Base-by-base conservation (phyloP, 768 basidiomycete species). In the Lactarius psammicola region DNA sequence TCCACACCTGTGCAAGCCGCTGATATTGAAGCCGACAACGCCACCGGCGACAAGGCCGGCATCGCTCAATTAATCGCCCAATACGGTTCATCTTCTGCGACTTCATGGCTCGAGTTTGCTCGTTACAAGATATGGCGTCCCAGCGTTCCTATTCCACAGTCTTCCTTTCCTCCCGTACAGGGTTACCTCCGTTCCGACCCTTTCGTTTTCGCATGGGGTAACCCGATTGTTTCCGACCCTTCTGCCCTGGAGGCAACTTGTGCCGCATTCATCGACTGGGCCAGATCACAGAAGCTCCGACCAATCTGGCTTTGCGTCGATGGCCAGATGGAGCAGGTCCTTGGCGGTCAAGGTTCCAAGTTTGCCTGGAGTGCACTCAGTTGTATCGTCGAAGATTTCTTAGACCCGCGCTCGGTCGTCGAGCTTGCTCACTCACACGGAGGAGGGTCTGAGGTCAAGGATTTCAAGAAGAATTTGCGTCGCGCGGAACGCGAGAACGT, bases 1-100 rank as follows among this genome's bases (percentile, higher is more conserved):
- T 60, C 66, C n/a, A 26, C 55, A 34, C 42, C 59, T 30, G 33
- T 9, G 5, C 23, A 51, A 18, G 62, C 53, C 31, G 28, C 31
- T 28, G 66, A 62, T 51, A 17, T 67, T 8, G 62, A 62, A 46
- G 62, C 33, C 8, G 67, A 60, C 38, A 56, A 42, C 2, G 67
- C 63, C 9, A 49, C 56, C 18, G 69, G 59, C 6, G 67, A 65
- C 31, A 70, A 70, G 40, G 67, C 46, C 0, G 49, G 60, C 28
- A n/a, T 53, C 20, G 49, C 60, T 7, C 54, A 77, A 68, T 79
- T 90, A 67, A 83, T 88, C 55, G 87, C 87, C 4, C 78, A 80
- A 59, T 84, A 89, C 68, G 87, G 88, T 20, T 87, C 88, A 38
- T 84, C 86, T 8, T 84, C 84, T 60, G 82, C 87, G 49, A 90